Percentiles rank a stretch among this genome's conserved stretches.
Conservation (phyloP, 257 asterid species). For the Lycium ferocissimum region DNA sequence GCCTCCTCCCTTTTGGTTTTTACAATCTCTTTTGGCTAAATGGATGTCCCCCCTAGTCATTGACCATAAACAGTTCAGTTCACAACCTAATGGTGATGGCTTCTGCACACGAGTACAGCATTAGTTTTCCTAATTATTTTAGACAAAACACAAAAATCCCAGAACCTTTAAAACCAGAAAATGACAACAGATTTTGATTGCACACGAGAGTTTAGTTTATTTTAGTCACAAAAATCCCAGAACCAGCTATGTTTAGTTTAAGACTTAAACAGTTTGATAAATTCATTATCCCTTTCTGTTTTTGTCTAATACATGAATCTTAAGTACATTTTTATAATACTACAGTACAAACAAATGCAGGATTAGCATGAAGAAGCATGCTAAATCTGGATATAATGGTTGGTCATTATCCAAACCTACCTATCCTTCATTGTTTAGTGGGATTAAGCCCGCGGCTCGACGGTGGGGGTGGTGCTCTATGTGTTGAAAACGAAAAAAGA, state of each 20-base stretch:
- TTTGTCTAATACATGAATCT: constrained; percentile 36
- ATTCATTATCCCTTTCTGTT: constrained; percentile 33
- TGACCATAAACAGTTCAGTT: constrained; percentile 49
- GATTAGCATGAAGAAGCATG: constrained; percentile 26
- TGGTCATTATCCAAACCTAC: constrained; percentile 38
- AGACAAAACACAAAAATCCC: too few species aligned
- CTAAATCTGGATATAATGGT: constrained; percentile 34
- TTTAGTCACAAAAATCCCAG: constrained; percentile 34
- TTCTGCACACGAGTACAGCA: too few species aligned
- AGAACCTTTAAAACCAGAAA: too few species aligned
- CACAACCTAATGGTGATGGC: too few species aligned
- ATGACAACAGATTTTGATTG: too few species aligned
- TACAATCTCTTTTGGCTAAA: too few species aligned
- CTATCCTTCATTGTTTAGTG: constrained; percentile 39
- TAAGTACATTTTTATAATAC: constrained; percentile 27
- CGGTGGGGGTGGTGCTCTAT: constrained; percentile 55
- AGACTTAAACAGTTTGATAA: constrained; percentile 32
- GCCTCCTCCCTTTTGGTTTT: too few species aligned
- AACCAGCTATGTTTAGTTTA: constrained; percentile 39
- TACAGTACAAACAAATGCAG: constrained; percentile 1
- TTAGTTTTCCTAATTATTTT: too few species aligned
- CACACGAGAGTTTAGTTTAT: constrained; percentile 51
- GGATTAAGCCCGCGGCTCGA: constrained; percentile 54
- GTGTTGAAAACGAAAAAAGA: constrained; percentile 39
- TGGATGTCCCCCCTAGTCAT: too few species aligned